Base-by-base conservation (phyloP, 176 grass and related monocot species). In the Olyra latifolia region DNA sequence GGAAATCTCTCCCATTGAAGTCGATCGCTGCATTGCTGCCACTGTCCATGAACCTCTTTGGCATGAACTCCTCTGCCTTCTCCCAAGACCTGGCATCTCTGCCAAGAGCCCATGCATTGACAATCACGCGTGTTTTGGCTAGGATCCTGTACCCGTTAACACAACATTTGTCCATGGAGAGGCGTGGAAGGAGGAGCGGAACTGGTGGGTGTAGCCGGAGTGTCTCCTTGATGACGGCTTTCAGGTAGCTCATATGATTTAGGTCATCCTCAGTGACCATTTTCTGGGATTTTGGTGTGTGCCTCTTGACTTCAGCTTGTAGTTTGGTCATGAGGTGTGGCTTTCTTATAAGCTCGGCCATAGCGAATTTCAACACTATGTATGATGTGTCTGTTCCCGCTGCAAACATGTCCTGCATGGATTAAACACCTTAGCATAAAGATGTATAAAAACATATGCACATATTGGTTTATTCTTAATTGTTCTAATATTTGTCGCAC, bases 51-150 rank as follows among this genome's bases (percentile, higher is more conserved):
- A 89, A 89, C 59, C 87, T 85, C 32, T 81, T 77, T 2, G 82
- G 87, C 58, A 65, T 24, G 45, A 89, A 89, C 42, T 69, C 64
- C 17, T 78, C 27, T 0, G 82, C 42, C 3, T 81, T 19, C n/a
- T 65, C 32, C 87, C 87, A 89, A 0, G 30, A 59, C 28, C 4
- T 19, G 8, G 87, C 11, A 66, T 89, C 87, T 28, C 82, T 66
- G 1, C 83, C 83, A 2, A 89, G 76, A 28, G 82, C 57, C 65
- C 70, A 89, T 16, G 82, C 64, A 11, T 82, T 89, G 2, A 89
- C 41, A 22, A 89, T 27, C 2, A 86, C 47, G 15, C 79, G 75
- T 3, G 87, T 85, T 12, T 27, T 47, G 45, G 66, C 28, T 4
- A 82, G 87, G 59, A 89, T 82, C 7, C 28, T 23, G 45, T 86